Base-by-base conservation (phyloP, 139 green algal species). In the Nannochloris sp. region DNA sequence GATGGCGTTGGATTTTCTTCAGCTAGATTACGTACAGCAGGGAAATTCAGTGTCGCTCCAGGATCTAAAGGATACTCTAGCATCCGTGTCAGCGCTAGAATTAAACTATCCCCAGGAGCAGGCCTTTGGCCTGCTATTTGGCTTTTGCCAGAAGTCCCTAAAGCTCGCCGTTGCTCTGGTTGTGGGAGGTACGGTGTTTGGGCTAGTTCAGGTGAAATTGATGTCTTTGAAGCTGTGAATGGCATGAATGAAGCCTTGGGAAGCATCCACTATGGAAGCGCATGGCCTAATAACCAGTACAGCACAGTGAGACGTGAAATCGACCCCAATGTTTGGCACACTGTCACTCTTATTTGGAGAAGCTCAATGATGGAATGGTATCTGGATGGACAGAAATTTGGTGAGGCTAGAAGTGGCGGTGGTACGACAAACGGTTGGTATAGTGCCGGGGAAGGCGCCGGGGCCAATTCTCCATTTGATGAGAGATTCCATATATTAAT, bases 121-220 rank as follows among this genome's bases (percentile, higher is more conserved):
- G 54, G 54, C n/a, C 35, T 72, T 44, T 72, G 65, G 65, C 65
- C 65, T 19, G 65, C 65, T 44, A 63, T 72, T 29, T 72, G 65
- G 65, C 61, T 72, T 47, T 60, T 72, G 33, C 65, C 65, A 48
- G 54, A 61, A 8, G 23, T 6, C 54, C 19, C n/a, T 45, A 42
- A 38, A 5, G 24, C n/a, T 42, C 23, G 19, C 12, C 42, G 42
- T 19, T 61, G 54, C 13, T 14, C n/a, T 53, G 54, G 54, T n/a
- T 61, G 54, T 42, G 54, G 54, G 23, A 61, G 24, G 30, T 72
- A 67, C 29, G 65, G 65, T 38, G 38, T 44, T 4, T 72, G 65
- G 66, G 65, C 65, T 10, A 44, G 46, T 42, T 53, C 30, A 9
- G 65, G 65, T 4, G 54, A 72, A 45, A 72, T 72, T 6, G 65